Evolutionary conservation across 225 moss, liverwort and hornwort genomes (phyloP).

Genomic region (Polytrichum commune): DNA sequence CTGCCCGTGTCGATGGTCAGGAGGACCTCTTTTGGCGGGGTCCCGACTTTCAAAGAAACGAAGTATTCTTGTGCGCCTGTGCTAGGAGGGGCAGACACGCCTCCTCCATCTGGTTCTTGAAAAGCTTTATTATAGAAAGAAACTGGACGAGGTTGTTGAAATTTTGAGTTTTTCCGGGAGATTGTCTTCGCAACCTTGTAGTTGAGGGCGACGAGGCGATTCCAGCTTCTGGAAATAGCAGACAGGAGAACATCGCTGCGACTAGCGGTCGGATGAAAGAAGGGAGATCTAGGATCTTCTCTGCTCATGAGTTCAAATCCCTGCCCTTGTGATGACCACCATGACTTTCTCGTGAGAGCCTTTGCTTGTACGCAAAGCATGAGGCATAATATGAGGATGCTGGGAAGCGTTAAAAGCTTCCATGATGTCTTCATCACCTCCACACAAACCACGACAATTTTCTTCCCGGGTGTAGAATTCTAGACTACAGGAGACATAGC

Average conservation of each 20-base stretch:
- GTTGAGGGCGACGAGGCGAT: constrained; percentile 3
- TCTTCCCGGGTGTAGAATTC: background rate
- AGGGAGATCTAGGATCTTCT: constrained; percentile 7
- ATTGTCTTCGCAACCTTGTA: background rate
- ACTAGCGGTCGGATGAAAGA: background rate
- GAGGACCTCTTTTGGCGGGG: constrained; percentile 7
- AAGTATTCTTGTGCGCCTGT: constrained; percentile 10
- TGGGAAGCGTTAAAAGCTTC: background rate
- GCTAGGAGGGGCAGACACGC: constrained; percentile 3
- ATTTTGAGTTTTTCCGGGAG: background rate
- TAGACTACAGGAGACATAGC: background rate
- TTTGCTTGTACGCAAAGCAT: background rate
- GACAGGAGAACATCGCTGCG: background rate
- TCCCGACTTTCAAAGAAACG: constrained; percentile 8
- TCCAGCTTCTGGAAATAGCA: constrained; percentile 6
- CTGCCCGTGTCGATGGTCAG: constrained; percentile 19
- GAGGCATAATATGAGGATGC: background rate
- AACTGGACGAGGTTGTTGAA: background rate
- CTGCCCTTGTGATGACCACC: constrained; percentile 3
- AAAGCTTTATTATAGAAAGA: background rate
- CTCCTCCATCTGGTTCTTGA: background rate
- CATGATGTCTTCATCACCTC: background rate
- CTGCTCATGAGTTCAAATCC: constrained; percentile 4
- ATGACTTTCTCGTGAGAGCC: background rate
- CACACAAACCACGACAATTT: background rate